Evolutionary conservation across 805 yeast genomes (phyloP), one percentile per base, ranked within the genome.

Genomic region (Groenewaldozyma tartarivorans): DNA sequence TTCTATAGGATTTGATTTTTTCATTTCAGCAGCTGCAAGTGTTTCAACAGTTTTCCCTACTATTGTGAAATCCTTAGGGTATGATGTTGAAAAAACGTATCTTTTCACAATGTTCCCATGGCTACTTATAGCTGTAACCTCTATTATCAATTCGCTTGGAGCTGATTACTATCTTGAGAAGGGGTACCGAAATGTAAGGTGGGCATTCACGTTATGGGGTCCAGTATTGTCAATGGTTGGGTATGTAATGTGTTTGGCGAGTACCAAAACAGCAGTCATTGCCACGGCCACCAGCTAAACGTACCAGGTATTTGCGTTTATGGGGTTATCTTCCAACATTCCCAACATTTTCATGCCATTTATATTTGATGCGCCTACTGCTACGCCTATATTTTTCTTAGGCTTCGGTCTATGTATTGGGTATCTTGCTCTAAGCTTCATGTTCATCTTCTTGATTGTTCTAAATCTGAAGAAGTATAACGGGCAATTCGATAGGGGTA

Each of bases 1-100:
- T 15, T 40, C 45, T n/a, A 35, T 44, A 19, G 42, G 47, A 29
- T 35, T 53, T 44, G 48, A 48, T 19, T 69, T 66, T 57, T 56
- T 69, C 22, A 79, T 71, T 39, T 75, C 75, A 24, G 77, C 79
- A 31, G 69, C 75, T 48, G 46, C 75, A 48, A 79, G 79, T 54
- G 77, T 74, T 38, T 72, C 78, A 18, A 69, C 74, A 52, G 74
- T 73, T 53, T 76, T 74, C 63, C 81, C 81, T 20, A 66, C 80
- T 1, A 74, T 77, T 22, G 80, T 77, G n/a, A 52, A 64, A 43
- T 74, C 81, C 9, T 63, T 77, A 46, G 69, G 74, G 30, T 77
- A 72, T 48, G 53, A 57, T 52, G 61, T 67, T 35, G 62, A 74
- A 31, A 63, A 69, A 36, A 74, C 81, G 3, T 64, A 74, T 39